A percentile compares a stretch with the other conserved stretches of the same genome.
phyloP scores from a whole-genome alignment of 129 eudicot species.

The Lonicera japonica region DNA sequence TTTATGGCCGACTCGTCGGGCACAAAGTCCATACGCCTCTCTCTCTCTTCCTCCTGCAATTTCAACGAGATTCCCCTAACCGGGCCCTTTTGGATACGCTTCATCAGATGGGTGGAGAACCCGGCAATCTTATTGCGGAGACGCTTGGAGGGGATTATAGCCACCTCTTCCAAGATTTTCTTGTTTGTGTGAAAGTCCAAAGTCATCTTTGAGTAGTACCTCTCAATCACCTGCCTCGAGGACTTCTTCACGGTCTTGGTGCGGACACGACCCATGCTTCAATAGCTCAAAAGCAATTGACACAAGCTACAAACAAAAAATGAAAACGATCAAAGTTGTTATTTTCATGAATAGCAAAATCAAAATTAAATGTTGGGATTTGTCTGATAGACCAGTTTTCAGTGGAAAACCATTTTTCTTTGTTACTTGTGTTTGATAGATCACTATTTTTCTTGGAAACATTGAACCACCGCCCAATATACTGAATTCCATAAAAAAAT shows the following conservation, averaged over 20 bases:
- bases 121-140: slow-evolving; percentile 81
- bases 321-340: too few relatives aligned
- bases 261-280: slow-evolving; percentile 60
- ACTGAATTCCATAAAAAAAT: too few relatives aligned
- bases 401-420: too few relatives aligned
- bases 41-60: slow-evolving; percentile 72
- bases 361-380: too few relatives aligned
- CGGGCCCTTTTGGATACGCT: slow-evolving; percentile 67
- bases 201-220: slow-evolving; percentile 71
- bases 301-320: too few relatives aligned
- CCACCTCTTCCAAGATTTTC: slow-evolving; percentile 66
- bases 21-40: slow-evolving; percentile 68
- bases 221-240: slow-evolving; percentile 59
- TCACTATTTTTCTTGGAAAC: too few relatives aligned
- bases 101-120: slow-evolving; percentile 69
- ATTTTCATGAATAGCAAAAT: too few relatives aligned
- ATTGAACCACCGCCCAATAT: too few relatives aligned
- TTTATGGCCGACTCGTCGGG: slow-evolving; percentile 69
- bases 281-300: too few relatives aligned
- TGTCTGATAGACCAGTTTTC: too few relatives aligned
- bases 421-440: too few relatives aligned
- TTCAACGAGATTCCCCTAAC: slow-evolving; percentile 66
- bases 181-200: slow-evolving; percentile 75
- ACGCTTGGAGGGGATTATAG: slow-evolving; percentile 71
- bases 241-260: slow-evolving; percentile 76